Percentiles rank a stretch among this genome's conserved stretches.
phyloP scores from a whole-genome alignment of 805 yeast genomes.

The Metschnikowia shivogae region DNA sequence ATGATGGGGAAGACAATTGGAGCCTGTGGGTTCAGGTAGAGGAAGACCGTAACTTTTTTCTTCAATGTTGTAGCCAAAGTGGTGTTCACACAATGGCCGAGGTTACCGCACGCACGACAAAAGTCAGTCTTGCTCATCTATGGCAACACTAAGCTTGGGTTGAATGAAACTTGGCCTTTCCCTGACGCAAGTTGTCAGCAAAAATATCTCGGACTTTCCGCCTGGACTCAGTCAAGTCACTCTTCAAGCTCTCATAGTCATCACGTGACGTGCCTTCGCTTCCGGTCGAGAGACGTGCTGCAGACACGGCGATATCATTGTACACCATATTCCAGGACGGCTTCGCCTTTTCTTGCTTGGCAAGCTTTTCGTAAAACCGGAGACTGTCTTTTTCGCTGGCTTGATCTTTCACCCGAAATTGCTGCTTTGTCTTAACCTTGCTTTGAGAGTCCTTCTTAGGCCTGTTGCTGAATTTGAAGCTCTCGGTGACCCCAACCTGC shows the following conservation, averaged over 20 bases:
- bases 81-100: no score
- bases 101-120: no score
- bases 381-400: slow-evolving; percentile 4
- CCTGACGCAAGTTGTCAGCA: slow-evolving; percentile 20
- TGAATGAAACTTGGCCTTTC: slow-evolving; percentile 10
- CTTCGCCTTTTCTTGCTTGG: slow-evolving; percentile 1
- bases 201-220: slow-evolving; percentile 16
- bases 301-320: slow-evolving; percentile 33
- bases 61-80: no score
- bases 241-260: slow-evolving; percentile 21
- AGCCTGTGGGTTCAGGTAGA: no score
- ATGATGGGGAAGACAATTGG: no score
- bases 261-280: slow-evolving; percentile 21
- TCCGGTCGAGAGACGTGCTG: slow-evolving; percentile 36
- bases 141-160: background rate
- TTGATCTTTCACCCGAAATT: slow-evolving; percentile 6
- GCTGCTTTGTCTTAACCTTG: slow-evolving; percentile 5
- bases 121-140: no score
- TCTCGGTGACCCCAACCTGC: no score
- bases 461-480: background rate
- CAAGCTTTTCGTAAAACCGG: slow-evolving; percentile 3
- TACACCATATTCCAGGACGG: slow-evolving; percentile 29
- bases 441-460: background rate
- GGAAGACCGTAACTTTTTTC: no score
- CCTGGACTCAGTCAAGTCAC: slow-evolving; percentile 28